Conservation (phyloP, 768 basidiomycete species). For the Podaxis sp. region DNA sequence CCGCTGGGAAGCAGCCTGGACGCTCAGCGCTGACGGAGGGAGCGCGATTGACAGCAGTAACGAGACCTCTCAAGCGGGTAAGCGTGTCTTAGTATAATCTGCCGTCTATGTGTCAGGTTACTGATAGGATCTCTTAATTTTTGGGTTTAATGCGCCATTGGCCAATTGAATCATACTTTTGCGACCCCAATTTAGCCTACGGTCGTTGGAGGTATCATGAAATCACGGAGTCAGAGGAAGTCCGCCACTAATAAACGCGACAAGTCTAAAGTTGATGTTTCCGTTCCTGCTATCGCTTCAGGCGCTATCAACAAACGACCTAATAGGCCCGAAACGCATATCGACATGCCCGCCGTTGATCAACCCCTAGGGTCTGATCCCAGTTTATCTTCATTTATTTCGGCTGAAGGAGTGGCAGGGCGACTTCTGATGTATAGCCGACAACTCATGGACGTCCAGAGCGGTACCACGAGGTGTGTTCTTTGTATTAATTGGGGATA, state of each 20-base stretch:
- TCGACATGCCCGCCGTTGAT: constrained; percentile 18
- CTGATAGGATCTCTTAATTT: constrained; percentile 20
- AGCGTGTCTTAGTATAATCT: not conserved
- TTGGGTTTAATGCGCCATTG: not conserved
- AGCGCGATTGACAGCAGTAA: not conserved
- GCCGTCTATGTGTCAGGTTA: constrained; percentile 7
- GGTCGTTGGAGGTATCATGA: constrained; percentile 9
- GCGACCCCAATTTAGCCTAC: not conserved
- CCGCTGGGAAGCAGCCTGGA: not conserved
- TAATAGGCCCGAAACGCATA: constrained; percentile 18
- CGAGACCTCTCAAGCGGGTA: constrained; percentile 3
- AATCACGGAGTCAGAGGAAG: constrained; percentile 14
- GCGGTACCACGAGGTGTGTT: constrained; percentile 42
- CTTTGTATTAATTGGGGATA: not conserved
- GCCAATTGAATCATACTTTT: not conserved
- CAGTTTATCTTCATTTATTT: constrained; percentile 28
- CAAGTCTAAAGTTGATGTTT: not conserved
- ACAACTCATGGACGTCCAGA: constrained; percentile 34
- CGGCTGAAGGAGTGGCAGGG: constrained; percentile 40
- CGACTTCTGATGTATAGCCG: constrained; percentile 52
- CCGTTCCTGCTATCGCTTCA: constrained; percentile 14
- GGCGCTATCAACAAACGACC: constrained; percentile 15
- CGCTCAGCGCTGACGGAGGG: not conserved
- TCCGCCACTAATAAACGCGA: not conserved
- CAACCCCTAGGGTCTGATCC: constrained; percentile 21